These are phyloP conservation scores for Trypanosoma cruzi DNA, from an alignment of 208 protist genomes.

Conservation along the genomic window DNA sequence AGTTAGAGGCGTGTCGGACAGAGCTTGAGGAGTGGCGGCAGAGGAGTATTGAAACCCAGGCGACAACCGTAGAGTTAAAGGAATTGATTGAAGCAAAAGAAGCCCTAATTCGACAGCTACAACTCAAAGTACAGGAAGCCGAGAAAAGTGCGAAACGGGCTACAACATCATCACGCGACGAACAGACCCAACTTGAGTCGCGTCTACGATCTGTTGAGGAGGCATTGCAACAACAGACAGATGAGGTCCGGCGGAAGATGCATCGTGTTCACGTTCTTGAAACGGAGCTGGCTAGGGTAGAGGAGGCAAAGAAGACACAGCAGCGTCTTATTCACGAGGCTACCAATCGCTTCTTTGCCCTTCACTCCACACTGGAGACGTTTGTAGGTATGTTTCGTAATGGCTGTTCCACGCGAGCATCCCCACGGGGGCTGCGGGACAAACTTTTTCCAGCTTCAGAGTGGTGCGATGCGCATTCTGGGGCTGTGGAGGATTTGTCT, in stretches of 20 bases:
- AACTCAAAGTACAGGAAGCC: slow-evolving; percentile 15
- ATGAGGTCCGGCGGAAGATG: slow-evolving; percentile 61
- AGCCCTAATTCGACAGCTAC: slow-evolving; percentile 12
- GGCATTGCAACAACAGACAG: slow-evolving; percentile 53
- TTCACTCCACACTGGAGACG: slow-evolving; percentile 11
- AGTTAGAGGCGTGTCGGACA: slow-evolving; percentile 20
- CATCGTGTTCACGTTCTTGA: slow-evolving; percentile 47
- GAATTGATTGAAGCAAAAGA: slow-evolving; percentile 9
- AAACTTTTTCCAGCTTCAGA: slow-evolving; percentile 5
- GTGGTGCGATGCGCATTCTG: background rate
- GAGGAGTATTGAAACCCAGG: slow-evolving; percentile 2
- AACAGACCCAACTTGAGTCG: slow-evolving; percentile 27
- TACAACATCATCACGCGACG: slow-evolving; percentile 14
- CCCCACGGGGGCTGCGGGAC: background rate
- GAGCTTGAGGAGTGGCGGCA: slow-evolving; percentile 6
- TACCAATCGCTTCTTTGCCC: background rate
- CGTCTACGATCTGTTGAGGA: slow-evolving; percentile 35
- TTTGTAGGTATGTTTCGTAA: slow-evolving; percentile 13
- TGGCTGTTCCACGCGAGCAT: background rate
- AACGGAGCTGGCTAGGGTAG: slow-evolving; percentile 33
- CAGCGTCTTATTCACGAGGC: slow-evolving; percentile 8
- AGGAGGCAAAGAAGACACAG: slow-evolving; percentile 3
- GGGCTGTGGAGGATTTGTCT: background rate
- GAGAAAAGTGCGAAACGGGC: slow-evolving; percentile 1
- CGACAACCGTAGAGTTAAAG: background rate